Base-by-base conservation (phyloP, 306 rosid genomes). In the Myrica gale region DNA sequence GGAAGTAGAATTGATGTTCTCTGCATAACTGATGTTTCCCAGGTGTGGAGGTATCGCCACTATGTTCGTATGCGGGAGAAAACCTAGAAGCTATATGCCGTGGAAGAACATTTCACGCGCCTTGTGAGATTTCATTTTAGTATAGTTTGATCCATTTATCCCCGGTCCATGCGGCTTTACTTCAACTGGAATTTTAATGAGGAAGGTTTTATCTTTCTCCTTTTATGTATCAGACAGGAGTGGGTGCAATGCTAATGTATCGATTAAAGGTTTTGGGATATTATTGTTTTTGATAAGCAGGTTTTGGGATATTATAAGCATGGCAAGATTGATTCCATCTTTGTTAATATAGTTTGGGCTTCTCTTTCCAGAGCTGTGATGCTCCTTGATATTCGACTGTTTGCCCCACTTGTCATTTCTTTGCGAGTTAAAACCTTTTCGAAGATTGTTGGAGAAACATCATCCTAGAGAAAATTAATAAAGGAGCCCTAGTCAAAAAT, bases 1-100 rank as follows among this genome's bases (percentile, higher is more conserved):
- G 32, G 32, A 26, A 26, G 32, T 26, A 26, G 32, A 26, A 26
- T 26, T 26, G 69, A 68, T 73, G 12, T 26, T 26, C 32, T 26
- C 32, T 26, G 32, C 32, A 26, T 26, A 26, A 26, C 32, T 26
- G 32, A 26, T 26, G 32, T 1, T 68, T 60, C 43, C 48, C 88
- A 93, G 98, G 99, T 42, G 98, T 96, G 77, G 99, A 96, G 82
- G 98, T 96, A 23, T 96, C 99, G 21, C 97, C 99, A 52, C 91
- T 88, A 39, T 92, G 99, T 75, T 96, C 99, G n/a, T 92, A 87
- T 68, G 93, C 88, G 4, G 99, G 99, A 43, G 99, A 96, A 81
- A 92, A 92, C 82, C 90, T 96, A 45, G 99, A 96, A 75, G 91
- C 97, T 46, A 85, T 96, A 61, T 92, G 99, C 84, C 96, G 97